Conservation (phyloP, 2,329 filamentous ascomycete genomes). For the Colletotrichum sp. region DNA sequence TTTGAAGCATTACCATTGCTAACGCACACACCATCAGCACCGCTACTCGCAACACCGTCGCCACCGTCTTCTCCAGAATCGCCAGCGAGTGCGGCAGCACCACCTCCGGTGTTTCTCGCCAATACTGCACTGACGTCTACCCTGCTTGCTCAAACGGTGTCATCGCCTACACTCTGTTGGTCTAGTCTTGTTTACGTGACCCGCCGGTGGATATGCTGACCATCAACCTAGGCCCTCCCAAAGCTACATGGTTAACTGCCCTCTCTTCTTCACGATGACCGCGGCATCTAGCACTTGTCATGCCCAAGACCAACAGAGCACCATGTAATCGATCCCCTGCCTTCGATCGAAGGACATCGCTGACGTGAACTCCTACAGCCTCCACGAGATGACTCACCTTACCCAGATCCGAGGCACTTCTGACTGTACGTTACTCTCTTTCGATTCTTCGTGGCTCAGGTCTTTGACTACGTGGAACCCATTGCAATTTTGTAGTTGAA, state of each 20-base stretch:
- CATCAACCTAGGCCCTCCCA: conserved; percentile 36
- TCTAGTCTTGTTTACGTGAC: too few relatives aligned
- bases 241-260: conserved; percentile 65
- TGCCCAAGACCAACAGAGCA: conserved; percentile 56
- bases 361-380: neutral
- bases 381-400: conserved; percentile 67
- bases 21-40: neutral
- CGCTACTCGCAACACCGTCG: conserved; percentile 52
- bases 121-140: conserved; percentile 65
- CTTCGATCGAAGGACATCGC: neutral
- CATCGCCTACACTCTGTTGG: conserved; percentile 66
- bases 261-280: conserved; percentile 8
- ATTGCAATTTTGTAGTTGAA: too few relatives aligned
- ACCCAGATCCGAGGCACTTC: conserved; percentile 60
- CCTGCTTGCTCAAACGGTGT: conserved; percentile 53
- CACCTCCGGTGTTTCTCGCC: conserved; percentile 51
- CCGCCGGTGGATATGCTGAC: conserved; percentile 55
- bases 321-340: conserved; percentile 38
- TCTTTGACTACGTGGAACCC: too few relatives aligned
- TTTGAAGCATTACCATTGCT: neutral
- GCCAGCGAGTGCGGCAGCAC: conserved; percentile 60
- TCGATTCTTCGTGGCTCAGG: too few relatives aligned
- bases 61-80: conserved; percentile 54
- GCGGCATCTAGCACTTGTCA: neutral
- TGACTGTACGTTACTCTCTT: conserved; percentile 39